Base-by-base conservation (phyloP, 2,329 filamentous ascomycete genomes). In the Chaetomiaceae sp. region DNA sequence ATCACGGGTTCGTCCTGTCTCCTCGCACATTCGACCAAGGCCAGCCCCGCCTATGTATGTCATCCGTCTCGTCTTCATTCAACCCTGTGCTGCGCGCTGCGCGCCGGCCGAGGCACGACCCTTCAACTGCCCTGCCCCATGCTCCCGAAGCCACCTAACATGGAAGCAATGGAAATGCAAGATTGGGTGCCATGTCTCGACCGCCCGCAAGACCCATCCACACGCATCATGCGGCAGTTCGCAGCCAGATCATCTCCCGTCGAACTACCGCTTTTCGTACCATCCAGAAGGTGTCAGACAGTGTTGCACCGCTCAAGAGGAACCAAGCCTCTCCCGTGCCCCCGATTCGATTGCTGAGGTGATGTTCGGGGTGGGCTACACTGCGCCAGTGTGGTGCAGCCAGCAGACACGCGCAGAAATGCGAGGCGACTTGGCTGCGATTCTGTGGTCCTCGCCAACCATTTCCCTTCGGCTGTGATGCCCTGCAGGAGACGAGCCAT, bases 351-450 rank as follows among this genome's bases (percentile, higher is more conserved):
- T 46, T 18, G 29, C 14, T 20, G 36, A 44, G 23, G 40, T 44
- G 48, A 41, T 46, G 20, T 20, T 16, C 44, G 21, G 20, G 33
- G 33, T 21, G 18, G 25, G 25, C 25, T 27, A 29, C 27, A 25
- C 30, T 47, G 45, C 34, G 42, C 51, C 51, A 51, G 50, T 49
- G 42, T 40, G 33, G 48, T 47, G 46, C 51, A 53, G 57, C 58
- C 59, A 62, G 45, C 55, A 51, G 53, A 58, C 48, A 55, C 51
- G 33, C 56, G 48, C 56, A 55, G 53, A 50, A 53, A 54, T 56
- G 59, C 56, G 54, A 57, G 58, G 58, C 58, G 53, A 63, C 62
- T 61, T 62, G 62, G 57, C 56, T 40, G 27, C 50, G 41, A 30
- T 36, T 54, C 40, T 62, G 55, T 63, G 61, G 62, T 29, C 52